These are phyloP conservation scores for Gossypium thurberi DNA, from an alignment of 345 rosid genomes.

Conservation along the genomic window DNA sequence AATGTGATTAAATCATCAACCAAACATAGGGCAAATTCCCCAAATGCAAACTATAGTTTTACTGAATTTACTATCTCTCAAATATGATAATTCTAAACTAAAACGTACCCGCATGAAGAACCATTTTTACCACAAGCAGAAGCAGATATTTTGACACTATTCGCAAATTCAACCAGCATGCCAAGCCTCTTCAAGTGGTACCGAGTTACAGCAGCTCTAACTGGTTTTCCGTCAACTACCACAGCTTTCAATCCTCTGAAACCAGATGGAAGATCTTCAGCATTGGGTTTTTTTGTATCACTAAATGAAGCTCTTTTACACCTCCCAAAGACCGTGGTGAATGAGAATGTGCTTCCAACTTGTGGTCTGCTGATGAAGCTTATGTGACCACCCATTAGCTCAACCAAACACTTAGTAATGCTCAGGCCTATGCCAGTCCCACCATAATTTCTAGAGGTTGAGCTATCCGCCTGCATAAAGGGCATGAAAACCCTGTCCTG, in stretches of 20 bases:
- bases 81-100: not conserved
- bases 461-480: constrained; percentile 97
- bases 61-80: not conserved
- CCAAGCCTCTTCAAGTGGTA: constrained; percentile 95
- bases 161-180: constrained; percentile 56
- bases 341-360: constrained; percentile 84
- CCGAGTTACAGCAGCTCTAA: constrained; percentile 81
- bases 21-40: not conserved
- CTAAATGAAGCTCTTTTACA: constrained; percentile 29
- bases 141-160: constrained; percentile 36
- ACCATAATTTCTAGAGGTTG: constrained; percentile 83
- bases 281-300: constrained; percentile 41
- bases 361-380: constrained; percentile 70
- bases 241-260: constrained; percentile 76
- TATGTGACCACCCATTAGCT: constrained; percentile 91
- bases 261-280: constrained; percentile 61
- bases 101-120: constrained; percentile 48
- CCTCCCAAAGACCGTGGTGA: constrained; percentile 57
- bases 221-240: constrained; percentile 78
- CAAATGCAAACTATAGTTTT: not conserved
- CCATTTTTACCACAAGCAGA: constrained; percentile 40
- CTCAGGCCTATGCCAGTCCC: constrained; percentile 99
- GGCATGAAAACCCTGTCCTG: constrained; percentile 92
- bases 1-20: not conserved
- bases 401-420: constrained; percentile 87